phyloP scores from a whole-genome alignment of 129 eudicot species.

The Centrapalus pauciflorus region DNA sequence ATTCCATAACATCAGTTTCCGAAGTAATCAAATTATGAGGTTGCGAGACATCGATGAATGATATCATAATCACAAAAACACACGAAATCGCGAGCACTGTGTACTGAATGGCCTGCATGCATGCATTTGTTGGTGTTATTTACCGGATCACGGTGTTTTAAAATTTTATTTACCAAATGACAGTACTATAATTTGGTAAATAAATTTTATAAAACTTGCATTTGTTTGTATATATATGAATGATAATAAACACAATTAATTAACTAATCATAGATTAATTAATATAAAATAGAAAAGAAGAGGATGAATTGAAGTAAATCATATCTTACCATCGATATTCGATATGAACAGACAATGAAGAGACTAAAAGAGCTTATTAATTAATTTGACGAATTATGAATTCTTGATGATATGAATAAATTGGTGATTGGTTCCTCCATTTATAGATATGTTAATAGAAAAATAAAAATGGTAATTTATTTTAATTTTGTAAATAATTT shows the following conservation, averaged over 20 bases:
- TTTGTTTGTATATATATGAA: too few species aligned
- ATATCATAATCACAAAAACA: not conserved
- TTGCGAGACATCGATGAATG: not conserved
- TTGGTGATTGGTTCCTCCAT: not conserved
- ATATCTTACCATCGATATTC: constrained; percentile 11
- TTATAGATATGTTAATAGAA: not conserved
- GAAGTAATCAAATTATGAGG: not conserved
- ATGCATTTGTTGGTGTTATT: too few species aligned
- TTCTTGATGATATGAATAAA: too few species aligned
- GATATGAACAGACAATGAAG: not conserved
- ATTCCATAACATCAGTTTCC: constrained; percentile 12
- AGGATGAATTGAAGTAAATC: not conserved
- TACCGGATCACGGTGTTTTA: too few species aligned
- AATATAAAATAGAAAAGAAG: not conserved
- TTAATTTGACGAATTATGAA: too few species aligned
- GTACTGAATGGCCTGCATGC: not conserved
- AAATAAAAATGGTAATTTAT: not conserved
- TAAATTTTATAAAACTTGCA: too few species aligned
- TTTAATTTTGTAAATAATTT: not conserved
- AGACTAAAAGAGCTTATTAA: too few species aligned
- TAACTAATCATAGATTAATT: not conserved
- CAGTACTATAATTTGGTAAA: too few species aligned
- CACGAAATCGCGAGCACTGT: not conserved
- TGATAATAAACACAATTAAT: not conserved
- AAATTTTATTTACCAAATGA: too few species aligned